Evolutionary conservation across 306 rosid genomes (phyloP).

Genomic region (Astragalus glycyphyllos): DNA sequence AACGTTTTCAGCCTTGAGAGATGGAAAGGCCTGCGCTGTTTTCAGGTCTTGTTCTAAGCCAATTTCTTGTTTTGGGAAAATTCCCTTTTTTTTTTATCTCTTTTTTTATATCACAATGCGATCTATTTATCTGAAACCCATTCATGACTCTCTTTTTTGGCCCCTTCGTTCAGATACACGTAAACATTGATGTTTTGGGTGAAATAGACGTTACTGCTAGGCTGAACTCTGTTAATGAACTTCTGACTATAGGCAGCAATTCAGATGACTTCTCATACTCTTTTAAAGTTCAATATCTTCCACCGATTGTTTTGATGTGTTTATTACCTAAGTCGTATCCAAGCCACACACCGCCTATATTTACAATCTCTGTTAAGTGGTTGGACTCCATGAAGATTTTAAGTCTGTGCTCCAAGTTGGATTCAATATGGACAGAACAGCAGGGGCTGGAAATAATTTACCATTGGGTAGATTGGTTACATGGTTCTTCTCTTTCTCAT

Average conservation of each 20-base stretch:
- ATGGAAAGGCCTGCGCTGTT: conserved; percentile 58
- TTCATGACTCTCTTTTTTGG: background rate
- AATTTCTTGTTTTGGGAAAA: conserved; percentile 24
- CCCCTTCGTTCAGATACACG: conserved; percentile 56
- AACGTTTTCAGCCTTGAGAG: conserved; percentile 62
- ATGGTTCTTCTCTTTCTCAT: conserved; percentile 65
- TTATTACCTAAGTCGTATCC: conserved; percentile 85
- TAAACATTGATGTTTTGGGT: conserved; percentile 60
- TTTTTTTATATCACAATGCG: background rate
- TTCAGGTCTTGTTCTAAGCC: conserved; percentile 67
- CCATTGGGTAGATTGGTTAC: conserved; percentile 94
- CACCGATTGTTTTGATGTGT: conserved; percentile 84
- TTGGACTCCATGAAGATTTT: conserved; percentile 64
- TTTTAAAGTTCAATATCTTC: conserved; percentile 76
- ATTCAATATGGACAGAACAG: conserved; percentile 76
- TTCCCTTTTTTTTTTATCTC: background rate
- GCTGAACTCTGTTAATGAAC: conserved; percentile 54
- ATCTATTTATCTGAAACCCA: conserved; percentile 29
- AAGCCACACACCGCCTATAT: conserved; percentile 74
- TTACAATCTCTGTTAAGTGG: conserved; percentile 77
- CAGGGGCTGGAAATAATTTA: conserved; percentile 80
- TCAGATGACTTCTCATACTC: conserved; percentile 65
- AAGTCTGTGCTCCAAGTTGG: conserved; percentile 70
- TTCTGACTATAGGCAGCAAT: conserved; percentile 31
- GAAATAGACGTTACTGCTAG: conserved; percentile 64